Percentiles rank a stretch among this genome's conserved stretches.
phyloP scores from a whole-genome alignment of 768 basidiomycete genomes.

The Epithele typhae region DNA sequence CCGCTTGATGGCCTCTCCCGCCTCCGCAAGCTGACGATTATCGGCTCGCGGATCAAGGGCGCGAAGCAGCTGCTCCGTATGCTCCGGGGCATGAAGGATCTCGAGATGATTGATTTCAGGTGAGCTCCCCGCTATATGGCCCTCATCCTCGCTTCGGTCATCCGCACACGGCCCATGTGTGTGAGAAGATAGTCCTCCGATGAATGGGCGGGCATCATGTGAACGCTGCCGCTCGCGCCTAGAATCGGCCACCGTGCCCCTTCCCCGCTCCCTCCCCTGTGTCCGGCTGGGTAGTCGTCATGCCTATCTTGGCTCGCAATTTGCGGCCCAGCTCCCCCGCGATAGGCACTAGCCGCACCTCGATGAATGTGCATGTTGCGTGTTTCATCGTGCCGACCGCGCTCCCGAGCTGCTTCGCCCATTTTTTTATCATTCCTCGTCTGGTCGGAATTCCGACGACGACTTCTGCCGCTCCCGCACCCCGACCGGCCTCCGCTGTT shows the following conservation, averaged over 20 bases:
- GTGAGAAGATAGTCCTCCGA: not conserved
- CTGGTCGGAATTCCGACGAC: slow-evolving; percentile 6
- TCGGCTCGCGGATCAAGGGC: slow-evolving; percentile 76
- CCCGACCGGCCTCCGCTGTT: too few species aligned
- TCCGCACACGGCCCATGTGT: not conserved
- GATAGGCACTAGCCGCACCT: too few species aligned
- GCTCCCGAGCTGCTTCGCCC: not conserved
- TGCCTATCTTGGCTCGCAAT: not conserved
- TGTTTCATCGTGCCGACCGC: not conserved
- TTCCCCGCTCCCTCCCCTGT: not conserved
- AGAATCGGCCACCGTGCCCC: not conserved
- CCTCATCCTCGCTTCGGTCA: not conserved
- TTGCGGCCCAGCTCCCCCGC: slow-evolving; percentile 1
- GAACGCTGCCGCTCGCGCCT: not conserved
- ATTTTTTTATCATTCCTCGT: not conserved
- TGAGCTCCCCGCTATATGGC: slow-evolving; percentile 25
- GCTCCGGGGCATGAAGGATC: slow-evolving; percentile 65
- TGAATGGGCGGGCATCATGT: slow-evolving; percentile 2
- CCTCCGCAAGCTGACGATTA: slow-evolving; percentile 79
- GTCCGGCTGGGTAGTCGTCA: too few species aligned
- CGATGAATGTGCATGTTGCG: not conserved
- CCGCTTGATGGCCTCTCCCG: slow-evolving; percentile 67
- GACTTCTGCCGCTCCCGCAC: not conserved
- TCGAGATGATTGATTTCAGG: slow-evolving; percentile 93
- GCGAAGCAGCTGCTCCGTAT: slow-evolving; percentile 71